Base-by-base conservation (phyloP, 352 stramenopile genomes). In the Phytophthora macrochlamydospora region DNA sequence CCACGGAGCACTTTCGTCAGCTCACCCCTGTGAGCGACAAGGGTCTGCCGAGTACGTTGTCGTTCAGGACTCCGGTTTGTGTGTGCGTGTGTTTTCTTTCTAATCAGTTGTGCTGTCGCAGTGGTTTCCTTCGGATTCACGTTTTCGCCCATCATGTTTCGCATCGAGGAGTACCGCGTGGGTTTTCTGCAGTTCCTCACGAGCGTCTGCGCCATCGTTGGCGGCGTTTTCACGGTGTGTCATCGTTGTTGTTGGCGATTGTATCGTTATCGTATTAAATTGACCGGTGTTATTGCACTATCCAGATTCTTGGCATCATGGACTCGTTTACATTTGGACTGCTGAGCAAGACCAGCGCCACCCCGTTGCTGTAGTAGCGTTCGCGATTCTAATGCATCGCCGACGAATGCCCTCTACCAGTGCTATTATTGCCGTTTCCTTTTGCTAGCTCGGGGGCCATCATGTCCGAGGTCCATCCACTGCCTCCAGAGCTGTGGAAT, bases 71-170 rank as follows among this genome's bases (percentile, higher is more conserved):
- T 81, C 13, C 8, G 31, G 11, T 53, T 4, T 29, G 18, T 50
- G 32, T 18, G 13, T 11, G 44, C 61, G 31, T 48, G 45, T 48
- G 2, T 28, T 62, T 7, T 45, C 37, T n/a, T 14, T 52, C 50
- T 75, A 38, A 78, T 56, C 0, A 46, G 31, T 28, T 67, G 8
- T 56, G 35, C 50, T 64, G 65, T 57, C 51, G 81, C 86, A 76
- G 97, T 98, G 67, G 91, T 99, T 11, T 98, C 98, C 55, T 98
- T 99, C 66, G 90, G 94, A 64, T 99, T 99, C 85, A 93, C 98
- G 61, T 97, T 99, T 51, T 98, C 90, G 40, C 91, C 98, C 6
- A 92, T 99, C 68, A 98, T 91, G 94, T 97, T 91, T 61, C 97
- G 59, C 76, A 98, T 99, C 69, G 94, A 99, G 65, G 91, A 98